Evolutionary conservation across 805 yeast species (phyloP).

Genomic region (Ogataea thermomethanolica): DNA sequence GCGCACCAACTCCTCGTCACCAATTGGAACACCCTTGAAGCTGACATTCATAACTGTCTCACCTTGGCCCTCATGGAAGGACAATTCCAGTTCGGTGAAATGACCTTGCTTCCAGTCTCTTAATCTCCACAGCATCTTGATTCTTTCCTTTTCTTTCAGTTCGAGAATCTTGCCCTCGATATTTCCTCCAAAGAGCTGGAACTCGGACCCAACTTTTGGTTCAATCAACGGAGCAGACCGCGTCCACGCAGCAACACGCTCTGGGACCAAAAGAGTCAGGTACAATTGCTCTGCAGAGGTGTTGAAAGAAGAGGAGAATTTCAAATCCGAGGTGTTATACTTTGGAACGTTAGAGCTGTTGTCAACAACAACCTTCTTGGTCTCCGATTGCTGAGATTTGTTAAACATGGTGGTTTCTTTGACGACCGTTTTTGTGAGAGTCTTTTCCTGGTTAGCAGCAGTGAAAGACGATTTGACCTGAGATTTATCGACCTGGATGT

Average conservation of each 20-base stretch:
- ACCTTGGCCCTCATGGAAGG: conserved; percentile 70
- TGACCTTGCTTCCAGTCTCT: conserved; percentile 87
- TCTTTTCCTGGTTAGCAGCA: conserved; percentile 42
- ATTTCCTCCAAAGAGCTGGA: conserved; percentile 82
- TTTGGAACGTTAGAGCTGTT: conserved; percentile 41
- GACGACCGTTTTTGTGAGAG: conserved; percentile 25
- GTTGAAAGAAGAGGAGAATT: conserved; percentile 75
- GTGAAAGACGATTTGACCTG: conserved; percentile 59
- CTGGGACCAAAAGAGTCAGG: conserved; percentile 69
- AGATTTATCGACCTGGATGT: conserved; percentile 76
- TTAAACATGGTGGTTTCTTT: conserved; percentile 30
- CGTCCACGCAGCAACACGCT: conserved; percentile 87
- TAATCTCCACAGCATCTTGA: conserved; percentile 82
- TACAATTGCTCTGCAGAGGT: conserved; percentile 86
- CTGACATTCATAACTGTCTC: conserved; percentile 78
- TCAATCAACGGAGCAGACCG: conserved; percentile 64
- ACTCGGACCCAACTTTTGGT: conserved; percentile 58
- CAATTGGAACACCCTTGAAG: conserved; percentile 90
- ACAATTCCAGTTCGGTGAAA: conserved; percentile 63
- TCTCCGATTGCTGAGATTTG: conserved; percentile 9
- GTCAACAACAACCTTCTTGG: conserved; percentile 3
- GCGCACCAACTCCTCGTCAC: conserved; percentile 86
- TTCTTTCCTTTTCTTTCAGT: conserved; percentile 53
- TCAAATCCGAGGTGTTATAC: conserved; percentile 77
- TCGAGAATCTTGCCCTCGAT: conserved; percentile 66